Conservation (phyloP, 768 basidiomycete genomes). For the Boletus tylopilopsis region DNA sequence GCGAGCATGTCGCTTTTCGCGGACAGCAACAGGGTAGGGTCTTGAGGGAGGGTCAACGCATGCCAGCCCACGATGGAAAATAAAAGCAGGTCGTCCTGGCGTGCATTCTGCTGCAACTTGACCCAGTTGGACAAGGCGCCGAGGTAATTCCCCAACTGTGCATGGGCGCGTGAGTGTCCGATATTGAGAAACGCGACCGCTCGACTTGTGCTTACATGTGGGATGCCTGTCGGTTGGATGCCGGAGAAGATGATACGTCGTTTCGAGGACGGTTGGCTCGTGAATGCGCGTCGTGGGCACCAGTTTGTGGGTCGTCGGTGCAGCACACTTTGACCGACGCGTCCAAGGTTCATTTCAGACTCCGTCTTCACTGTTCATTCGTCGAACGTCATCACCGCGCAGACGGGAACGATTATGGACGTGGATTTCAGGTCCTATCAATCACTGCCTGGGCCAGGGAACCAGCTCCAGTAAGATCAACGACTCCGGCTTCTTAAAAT, state of each 20-base stretch:
- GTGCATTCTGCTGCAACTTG: slow-evolving; percentile 60
- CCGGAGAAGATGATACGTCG: slow-evolving; percentile 75
- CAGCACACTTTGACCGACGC: too few species aligned
- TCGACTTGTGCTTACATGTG: slow-evolving; percentile 68
- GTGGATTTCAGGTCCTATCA: too few species aligned
- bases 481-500: too few species aligned
- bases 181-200: not conserved
- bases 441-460: too few species aligned
- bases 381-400: too few species aligned
- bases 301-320: too few species aligned
- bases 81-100: slow-evolving; percentile 58
- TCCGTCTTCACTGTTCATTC: too few species aligned
- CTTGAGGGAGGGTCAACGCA: slow-evolving; percentile 88
- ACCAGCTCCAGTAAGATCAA: too few species aligned
- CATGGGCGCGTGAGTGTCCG: slow-evolving; percentile 1
- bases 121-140: slow-evolving; percentile 93
- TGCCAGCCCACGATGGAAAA: slow-evolving; percentile 95
- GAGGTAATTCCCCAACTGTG: slow-evolving; percentile 87
- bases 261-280: not conserved
- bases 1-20: slow-evolving; percentile 82
- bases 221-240: slow-evolving; percentile 90
- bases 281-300: slow-evolving; percentile 1
- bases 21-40: slow-evolving; percentile 56
- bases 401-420: too few species aligned
- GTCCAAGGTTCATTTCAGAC: too few species aligned